These are phyloP conservation scores for Ustilago nuda DNA, from an alignment of 1,284 basidiomycete species.

Conservation along the genomic window DNA sequence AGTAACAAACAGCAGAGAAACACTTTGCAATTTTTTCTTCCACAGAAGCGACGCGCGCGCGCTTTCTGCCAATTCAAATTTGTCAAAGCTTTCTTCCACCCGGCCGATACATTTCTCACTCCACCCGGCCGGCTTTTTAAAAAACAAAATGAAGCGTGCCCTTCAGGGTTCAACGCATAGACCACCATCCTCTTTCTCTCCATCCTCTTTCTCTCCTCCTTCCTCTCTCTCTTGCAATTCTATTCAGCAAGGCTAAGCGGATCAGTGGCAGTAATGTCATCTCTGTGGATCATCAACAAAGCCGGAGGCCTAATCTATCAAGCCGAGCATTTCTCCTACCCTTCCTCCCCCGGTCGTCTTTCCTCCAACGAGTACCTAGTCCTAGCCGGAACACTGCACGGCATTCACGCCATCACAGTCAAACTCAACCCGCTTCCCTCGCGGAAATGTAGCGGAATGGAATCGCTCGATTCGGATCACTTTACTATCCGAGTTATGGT, in stretches of 20 bases:
- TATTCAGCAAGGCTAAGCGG: neutral
- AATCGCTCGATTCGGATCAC: conserved; percentile 92
- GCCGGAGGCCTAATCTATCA: conserved; percentile 97
- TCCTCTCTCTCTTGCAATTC: neutral
- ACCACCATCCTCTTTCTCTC: neutral
- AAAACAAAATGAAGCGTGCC: neutral
- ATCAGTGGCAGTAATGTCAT: conserved; percentile 49
- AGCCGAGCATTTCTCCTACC: conserved; percentile 76
- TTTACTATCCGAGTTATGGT: conserved; percentile 90
- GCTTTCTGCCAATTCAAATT: neutral
- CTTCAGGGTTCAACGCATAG: conserved; percentile 27
- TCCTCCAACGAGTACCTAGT: conserved; percentile 98
- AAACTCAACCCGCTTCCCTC: conserved; percentile 80
- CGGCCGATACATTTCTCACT: conserved; percentile 27
- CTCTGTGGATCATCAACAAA: conserved; percentile 96
- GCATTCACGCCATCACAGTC: conserved; percentile 96
- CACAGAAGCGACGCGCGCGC: neutral
- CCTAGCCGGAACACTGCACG: conserved; percentile 94
- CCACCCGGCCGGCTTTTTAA: neutral
- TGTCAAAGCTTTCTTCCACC: conserved; percentile 33
- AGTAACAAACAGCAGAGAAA: neutral
- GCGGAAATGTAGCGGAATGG: conserved; percentile 78
- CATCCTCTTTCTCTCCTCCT: conserved; percentile 4
- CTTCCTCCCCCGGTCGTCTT: conserved; percentile 56
- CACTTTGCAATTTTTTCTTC: conserved; percentile 2